A percentile compares a stretch with the other conserved stretches of the same genome.
phyloP scores from a whole-genome alignment of 768 basidiomycete species.

The Trametes punicea region DNA sequence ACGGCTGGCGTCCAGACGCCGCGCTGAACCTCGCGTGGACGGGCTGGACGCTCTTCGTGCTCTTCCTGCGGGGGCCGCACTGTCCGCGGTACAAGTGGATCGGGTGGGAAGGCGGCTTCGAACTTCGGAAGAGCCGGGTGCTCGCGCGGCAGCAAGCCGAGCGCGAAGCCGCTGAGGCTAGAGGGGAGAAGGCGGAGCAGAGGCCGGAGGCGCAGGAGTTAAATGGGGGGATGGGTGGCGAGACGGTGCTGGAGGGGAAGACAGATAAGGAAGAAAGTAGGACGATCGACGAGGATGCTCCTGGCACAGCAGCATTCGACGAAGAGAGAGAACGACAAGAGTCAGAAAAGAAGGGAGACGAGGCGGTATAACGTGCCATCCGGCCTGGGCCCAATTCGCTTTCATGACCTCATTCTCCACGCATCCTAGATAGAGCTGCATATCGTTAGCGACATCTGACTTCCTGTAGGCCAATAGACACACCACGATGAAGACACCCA shows the following conservation, averaged over 20 bases:
- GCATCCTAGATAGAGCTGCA: too few species aligned
- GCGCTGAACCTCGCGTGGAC: constrained; percentile 57
- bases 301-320: not conserved
- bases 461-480: too few species aligned
- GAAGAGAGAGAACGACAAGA: not conserved
- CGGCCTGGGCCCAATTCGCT: not conserved
- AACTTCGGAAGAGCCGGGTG: constrained; percentile 10
- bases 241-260: not conserved
- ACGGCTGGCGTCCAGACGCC: constrained; percentile 71
- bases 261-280: not conserved
- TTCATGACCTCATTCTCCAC: not conserved
- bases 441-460: too few species aligned
- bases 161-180: not conserved
- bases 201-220: not conserved
- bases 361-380: not conserved
- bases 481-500: too few species aligned
- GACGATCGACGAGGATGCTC: not conserved
- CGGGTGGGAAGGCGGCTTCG: constrained; percentile 56
- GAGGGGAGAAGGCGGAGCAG: not conserved
- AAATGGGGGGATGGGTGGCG: not conserved
- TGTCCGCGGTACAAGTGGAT: constrained; percentile 52
- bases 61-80: constrained; percentile 70
- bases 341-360: not conserved
- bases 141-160: not conserved
- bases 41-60: constrained; percentile 51